These are phyloP conservation scores for Physocladia obscura DNA, from an alignment of 192 early-diverging fungal species.

Conservation along the genomic window DNA sequence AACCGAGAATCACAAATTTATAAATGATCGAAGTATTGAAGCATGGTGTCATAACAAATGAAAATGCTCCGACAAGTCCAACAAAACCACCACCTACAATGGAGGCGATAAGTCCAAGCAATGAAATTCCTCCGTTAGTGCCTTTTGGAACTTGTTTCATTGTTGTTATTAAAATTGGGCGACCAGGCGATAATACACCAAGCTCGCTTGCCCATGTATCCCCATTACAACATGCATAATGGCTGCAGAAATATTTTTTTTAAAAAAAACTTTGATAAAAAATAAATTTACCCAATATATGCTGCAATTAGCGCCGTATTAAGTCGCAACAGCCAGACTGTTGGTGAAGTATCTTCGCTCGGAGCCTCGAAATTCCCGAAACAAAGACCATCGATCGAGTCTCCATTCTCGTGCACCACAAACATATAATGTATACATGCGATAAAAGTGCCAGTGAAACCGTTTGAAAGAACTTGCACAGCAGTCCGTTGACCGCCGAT, in stretches of 20 bases:
- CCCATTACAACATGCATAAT: conserved; percentile 66
- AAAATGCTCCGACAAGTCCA: conserved; percentile 52
- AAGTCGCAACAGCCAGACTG: conserved; percentile 23
- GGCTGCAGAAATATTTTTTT: conserved; percentile 23
- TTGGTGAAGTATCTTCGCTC: no score
- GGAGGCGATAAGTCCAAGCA: conserved; percentile 74
- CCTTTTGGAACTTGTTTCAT: conserved; percentile 79
- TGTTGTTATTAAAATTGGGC: conserved; percentile 83
- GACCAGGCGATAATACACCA: conserved; percentile 71
- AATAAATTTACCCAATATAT: conserved; percentile 46
- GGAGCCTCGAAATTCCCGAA: conserved; percentile 3
- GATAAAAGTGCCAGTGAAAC: conserved; percentile 33
- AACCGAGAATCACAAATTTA: conserved; percentile 54
- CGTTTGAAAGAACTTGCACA: conserved; percentile 64
- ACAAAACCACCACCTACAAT: conserved; percentile 71
- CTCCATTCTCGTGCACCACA: conserved; percentile 12
- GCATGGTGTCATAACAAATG: neutral
- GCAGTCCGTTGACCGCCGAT: conserved; percentile 53
- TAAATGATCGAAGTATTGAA: conserved; percentile 26
- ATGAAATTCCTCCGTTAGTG: conserved; percentile 82
- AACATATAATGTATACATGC: conserved; percentile 32
- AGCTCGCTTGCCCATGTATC: conserved; percentile 89
- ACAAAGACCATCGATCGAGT: conserved; percentile 14
- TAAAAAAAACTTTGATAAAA: neutral
- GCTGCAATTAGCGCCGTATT: conserved; percentile 50